A percentile compares a stretch with the other conserved stretches of the same genome.
Evolutionary conservation across 2,329 filamentous ascomycete species (phyloP).

Genomic region (Claviceps spartinae): DNA sequence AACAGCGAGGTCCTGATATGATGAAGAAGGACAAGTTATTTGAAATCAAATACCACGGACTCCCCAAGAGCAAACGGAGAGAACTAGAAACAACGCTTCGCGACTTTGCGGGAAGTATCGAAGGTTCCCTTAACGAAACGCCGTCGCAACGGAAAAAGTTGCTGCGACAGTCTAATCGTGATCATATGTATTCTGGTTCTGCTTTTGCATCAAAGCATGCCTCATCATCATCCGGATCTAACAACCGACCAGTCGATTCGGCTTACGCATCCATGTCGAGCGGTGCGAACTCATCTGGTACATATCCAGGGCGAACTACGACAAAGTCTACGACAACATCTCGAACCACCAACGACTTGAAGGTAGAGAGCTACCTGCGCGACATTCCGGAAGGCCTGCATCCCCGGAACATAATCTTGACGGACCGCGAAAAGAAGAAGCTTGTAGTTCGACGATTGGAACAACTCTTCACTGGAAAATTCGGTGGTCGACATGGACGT

Average conservation of each 20-base stretch:
- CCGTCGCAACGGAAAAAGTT: slow-evolving; percentile 27
- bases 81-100: slow-evolving; percentile 63
- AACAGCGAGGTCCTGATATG: slow-evolving; percentile 50
- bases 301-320: slow-evolving; percentile 24
- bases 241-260: slow-evolving; percentile 43
- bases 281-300: slow-evolving; percentile 30
- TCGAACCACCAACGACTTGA: slow-evolving; percentile 36
- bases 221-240: slow-evolving; percentile 37
- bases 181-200: slow-evolving; percentile 26
- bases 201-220: slow-evolving; percentile 36
- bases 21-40: slow-evolving; percentile 67
- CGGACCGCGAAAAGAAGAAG: slow-evolving; percentile 63
- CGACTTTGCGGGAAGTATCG: slow-evolving; percentile 53
- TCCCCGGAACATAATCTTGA: slow-evolving; percentile 47
- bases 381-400: slow-evolving; percentile 60
- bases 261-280: slow-evolving; percentile 57
- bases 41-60: slow-evolving; percentile 65
- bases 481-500: slow-evolving; percentile 25
- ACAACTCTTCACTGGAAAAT: slow-evolving; percentile 68
- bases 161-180: slow-evolving; percentile 24
- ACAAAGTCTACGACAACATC: slow-evolving; percentile 20
- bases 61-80: slow-evolving; percentile 58
- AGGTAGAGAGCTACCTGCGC: slow-evolving; percentile 55
- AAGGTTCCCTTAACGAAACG: slow-evolving; percentile 31
- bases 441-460: slow-evolving; percentile 64